Evolutionary conservation across 345 rosid species (phyloP), one percentile per base, ranked within the genome.

Genomic region (Theobroma cacao): DNA sequence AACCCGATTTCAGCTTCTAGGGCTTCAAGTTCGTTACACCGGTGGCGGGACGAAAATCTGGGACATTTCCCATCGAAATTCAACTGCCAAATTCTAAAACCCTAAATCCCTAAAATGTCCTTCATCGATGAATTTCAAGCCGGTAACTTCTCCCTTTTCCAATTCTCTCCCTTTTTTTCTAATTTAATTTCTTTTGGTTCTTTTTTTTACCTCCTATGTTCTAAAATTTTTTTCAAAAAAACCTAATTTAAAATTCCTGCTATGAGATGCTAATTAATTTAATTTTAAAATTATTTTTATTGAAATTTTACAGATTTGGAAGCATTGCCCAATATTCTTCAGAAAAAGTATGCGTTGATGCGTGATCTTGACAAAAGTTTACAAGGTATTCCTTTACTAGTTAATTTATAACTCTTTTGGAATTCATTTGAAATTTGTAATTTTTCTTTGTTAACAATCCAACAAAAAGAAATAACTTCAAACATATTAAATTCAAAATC

Each of bases 361-460:
- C 95, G 91, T 62, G 97, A 94, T 79, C 94, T 96, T 33, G 99
- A 96, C 77, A 88, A 86, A 79, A 96, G 99, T 77, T 88, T 96
- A 84, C 97, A 92, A 85, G 99, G 99, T 94, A 88, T 9, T 13
- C 47, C 40, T 9, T 48, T 31, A 9, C 64, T 22, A 47, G 47
- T 52, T 26, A 10, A 31, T 5, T 63, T 48, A 20, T 61, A 50
- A 55, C 26, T 34, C 8, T 47, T 14, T 26, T 13, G 55, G 24
- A 9, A 24, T n/a, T 28, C 17, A 41, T 75, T 26, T 41, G 31
- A 63, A 30, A 33, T 20, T 34, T 76, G 12, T 41, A 34, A 60
- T 12, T 45, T 75, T 61, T 7, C 8, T 40, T 45, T 28, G 58
- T 10, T 17, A 31, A 22, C n/a, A 3, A 22, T 38, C 50, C 5